Conservation (phyloP, 768 basidiomycete species). For the Plicaturopsis crispa region DNA sequence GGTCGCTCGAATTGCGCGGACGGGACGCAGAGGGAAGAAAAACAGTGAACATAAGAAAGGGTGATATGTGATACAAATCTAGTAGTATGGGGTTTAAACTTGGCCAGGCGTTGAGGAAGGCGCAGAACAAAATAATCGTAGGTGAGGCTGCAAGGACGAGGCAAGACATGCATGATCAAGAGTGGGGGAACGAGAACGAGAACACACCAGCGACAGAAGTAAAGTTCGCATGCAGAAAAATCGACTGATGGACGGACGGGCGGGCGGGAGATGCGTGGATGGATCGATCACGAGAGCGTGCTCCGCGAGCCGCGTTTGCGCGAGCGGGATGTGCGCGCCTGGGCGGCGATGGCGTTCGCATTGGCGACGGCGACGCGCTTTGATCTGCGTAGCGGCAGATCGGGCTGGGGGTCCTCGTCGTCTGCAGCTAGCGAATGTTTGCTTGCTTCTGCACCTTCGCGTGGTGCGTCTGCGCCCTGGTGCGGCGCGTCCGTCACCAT, state of each 20-base stretch:
- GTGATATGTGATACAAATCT: neutral
- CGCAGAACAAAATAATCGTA: constrained; percentile 19
- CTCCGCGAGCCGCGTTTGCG: constrained; percentile 26
- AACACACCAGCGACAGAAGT: too few relatives aligned
- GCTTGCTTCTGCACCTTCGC: neutral
- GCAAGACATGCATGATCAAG: constrained; percentile 8
- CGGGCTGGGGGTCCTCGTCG: constrained; percentile 13
- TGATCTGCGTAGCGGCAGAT: constrained; percentile 48
- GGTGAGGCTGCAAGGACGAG: constrained; percentile 11
- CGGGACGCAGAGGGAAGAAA: too few relatives aligned
- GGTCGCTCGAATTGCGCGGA: too few relatives aligned
- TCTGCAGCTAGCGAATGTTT: neutral
- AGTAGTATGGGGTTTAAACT: too few relatives aligned
- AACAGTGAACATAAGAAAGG: too few relatives aligned
- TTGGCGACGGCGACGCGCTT: constrained; percentile 60
- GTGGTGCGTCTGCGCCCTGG: too few relatives aligned
- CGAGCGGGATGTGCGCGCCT: constrained; percentile 36
- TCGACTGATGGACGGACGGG: too few relatives aligned
- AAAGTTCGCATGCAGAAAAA: constrained; percentile 9
- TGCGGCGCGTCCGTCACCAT: too few relatives aligned
- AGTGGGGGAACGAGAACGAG: constrained; percentile 10
- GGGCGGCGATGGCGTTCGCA: constrained; percentile 34
- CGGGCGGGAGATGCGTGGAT: neutral
- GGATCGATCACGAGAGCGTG: constrained; percentile 19
- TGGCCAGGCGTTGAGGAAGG: constrained; percentile 5